Evolutionary conservation across 1,284 basidiomycete species (phyloP), one percentile per base, ranked within the genome.

Genomic region (Mycosarcoma mackinlayi): DNA sequence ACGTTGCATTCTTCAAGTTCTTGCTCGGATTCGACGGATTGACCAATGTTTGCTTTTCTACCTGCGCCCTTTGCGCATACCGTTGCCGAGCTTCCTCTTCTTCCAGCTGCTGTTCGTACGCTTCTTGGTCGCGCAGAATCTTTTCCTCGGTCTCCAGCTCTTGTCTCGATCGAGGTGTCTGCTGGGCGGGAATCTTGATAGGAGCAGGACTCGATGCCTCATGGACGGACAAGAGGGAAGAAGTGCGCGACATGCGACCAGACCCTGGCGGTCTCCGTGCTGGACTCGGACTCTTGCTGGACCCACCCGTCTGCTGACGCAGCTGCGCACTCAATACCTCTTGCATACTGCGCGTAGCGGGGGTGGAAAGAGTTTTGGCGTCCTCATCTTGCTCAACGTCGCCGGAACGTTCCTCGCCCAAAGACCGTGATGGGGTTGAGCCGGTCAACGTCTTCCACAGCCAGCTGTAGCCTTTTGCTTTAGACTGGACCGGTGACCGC

Each of bases 1-100:
- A 65, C 3, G 60, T 52, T 35, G 34, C 46, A 34, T 56, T 60
- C 31, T 57, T 46, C 24, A 72, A 45, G 19, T 69, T 68, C 50
- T 78, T 75, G 58, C 60, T 73, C 6, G 77, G 77, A 31, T 81
- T 80, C n/a, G 75, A 77, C 0, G 78, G 79, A 41, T 80, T 81
- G 38, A 81, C 77, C 1, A 81, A 56, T 7, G 78, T 77, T 53
- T 79, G 79, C 65, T 79, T 77, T 54, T 77, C 74, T 25, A 77
- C 73, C 40, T 78, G 73, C 3, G 77, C 77, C 9, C 73, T 57
- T 50, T 77, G 76, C 2, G 75, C 76, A 21, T 73, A 78, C 18
- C 66, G 47, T 11, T 71, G 65, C 4, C 64, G 59, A 23, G 75
- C 73, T 47, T 77, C 76, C 34, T 78, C 76, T 31, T 77, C 75